Evolutionary conservation across 805 yeast genomes (phyloP).

Genomic region (Saturnispora dispora): DNA sequence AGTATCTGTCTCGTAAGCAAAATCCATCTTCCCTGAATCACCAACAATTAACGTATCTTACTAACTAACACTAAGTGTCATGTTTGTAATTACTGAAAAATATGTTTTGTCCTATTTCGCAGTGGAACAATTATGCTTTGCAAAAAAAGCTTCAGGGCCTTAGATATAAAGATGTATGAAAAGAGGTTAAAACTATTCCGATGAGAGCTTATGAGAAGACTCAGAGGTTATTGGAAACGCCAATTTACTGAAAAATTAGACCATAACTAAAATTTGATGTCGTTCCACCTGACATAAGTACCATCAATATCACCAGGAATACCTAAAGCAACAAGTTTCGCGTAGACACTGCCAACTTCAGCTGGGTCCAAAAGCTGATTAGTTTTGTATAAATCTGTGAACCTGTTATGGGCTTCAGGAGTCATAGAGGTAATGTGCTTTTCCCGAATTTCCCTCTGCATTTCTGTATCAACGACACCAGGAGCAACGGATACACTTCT

Average conservation of each 20-base stretch:
- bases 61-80: background rate
- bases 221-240: too few species aligned
- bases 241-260: too few species aligned
- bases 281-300: constrained; percentile 44
- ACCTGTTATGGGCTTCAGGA: constrained; percentile 46
- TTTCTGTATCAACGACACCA: constrained; percentile 85
- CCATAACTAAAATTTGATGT: background rate
- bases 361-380: constrained; percentile 55
- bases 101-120: background rate
- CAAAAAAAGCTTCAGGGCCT: background rate
- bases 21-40: constrained; percentile 18
- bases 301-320: constrained; percentile 56
- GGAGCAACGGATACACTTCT: constrained; percentile 74
- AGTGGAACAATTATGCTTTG: background rate
- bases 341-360: constrained; percentile 64
- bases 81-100: background rate
- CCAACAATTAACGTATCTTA: background rate
- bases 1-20: constrained; percentile 21
- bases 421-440: constrained; percentile 53
- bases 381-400: constrained; percentile 51
- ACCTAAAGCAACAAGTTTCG: constrained; percentile 54
- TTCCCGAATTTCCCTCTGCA: constrained; percentile 78
- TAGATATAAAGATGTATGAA: background rate
- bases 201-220: too few species aligned
- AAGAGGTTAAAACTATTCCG: too few species aligned